Base-by-base conservation (phyloP, 768 basidiomycete genomes). In the Hysterangium stoloniferum region DNA sequence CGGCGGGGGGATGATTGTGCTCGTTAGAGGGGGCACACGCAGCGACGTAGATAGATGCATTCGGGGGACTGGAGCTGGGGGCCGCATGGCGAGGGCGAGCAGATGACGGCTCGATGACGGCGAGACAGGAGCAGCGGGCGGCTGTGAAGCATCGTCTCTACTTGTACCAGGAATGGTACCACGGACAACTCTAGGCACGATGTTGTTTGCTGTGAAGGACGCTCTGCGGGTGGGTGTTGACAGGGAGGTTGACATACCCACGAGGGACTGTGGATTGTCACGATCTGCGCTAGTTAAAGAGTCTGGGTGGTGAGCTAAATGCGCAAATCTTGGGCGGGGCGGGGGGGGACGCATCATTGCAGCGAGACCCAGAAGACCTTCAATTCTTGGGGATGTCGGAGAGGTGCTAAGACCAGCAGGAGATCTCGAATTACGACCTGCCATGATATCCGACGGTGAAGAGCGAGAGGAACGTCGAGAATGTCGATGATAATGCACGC, bases 181-280 rank as follows among this genome's bases (percentile, higher is more conserved):
- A 46, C 84, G 82, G 38, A 89, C 74, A 51, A 89, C 72, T 42
- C 86, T 78, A 36, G 86, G 86, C 57, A 85, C 81, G 57, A 82
- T 52, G 63, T n/a, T 42, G 31, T 28, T 49, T 9, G 38, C 31
- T 9, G 15, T 43, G 29, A 31, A 35, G 13, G 44, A 45, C 13
- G 44, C 29, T 19, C 24, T 25, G 13, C 49, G 37, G 20, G 38
- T 22, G 9, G 49, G n/a, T n/a, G n/a, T n/a, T n/a, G n/a, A 31
- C 4, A 31, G 13, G 12, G 49, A 20, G 8, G 37, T 19, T 19
- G 37, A 22, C 38, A 51, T 27, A 15, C 31, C 22, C 40, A 41
- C 12, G 22, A 11, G 40, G 28, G 28, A 11, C 40, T 41, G 40
- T 25, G 40, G 11, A 22, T 9, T 13, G 15, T 41, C 40, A 41